Evolutionary conservation across 805 yeast genomes (phyloP).

Genomic region (Ogataea glucozyma): DNA sequence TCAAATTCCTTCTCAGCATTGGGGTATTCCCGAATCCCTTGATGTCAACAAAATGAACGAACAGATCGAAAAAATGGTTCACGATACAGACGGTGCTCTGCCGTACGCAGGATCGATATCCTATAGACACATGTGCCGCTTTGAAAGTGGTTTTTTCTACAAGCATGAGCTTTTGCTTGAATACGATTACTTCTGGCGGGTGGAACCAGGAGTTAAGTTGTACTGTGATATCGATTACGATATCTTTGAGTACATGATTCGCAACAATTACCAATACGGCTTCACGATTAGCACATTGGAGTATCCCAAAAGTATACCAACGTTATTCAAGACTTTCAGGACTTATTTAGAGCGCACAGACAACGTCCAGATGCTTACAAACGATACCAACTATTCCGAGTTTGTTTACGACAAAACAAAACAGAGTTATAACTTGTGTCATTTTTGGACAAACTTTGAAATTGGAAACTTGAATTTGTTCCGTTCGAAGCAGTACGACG

Average conservation of each 20-base stretch:
- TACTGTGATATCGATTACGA: slow-evolving; percentile 79
- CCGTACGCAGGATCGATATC: slow-evolving; percentile 64
- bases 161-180: slow-evolving; percentile 65
- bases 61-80: slow-evolving; percentile 18
- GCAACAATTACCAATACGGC: slow-evolving; percentile 66
- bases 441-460: slow-evolving; percentile 89
- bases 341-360: slow-evolving; percentile 37
- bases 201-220: slow-evolving; percentile 78
- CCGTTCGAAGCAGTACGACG: slow-evolving; percentile 64
- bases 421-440: slow-evolving; percentile 69
- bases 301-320: slow-evolving; percentile 62
- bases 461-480: slow-evolving; percentile 71
- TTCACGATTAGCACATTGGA: slow-evolving; percentile 76
- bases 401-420: slow-evolving; percentile 65
- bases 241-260: slow-evolving; percentile 71
- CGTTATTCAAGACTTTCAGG: slow-evolving; percentile 44
- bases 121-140: slow-evolving; percentile 87
- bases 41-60: slow-evolving; percentile 21
- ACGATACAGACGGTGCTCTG: slow-evolving; percentile 40
- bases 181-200: slow-evolving; percentile 89
- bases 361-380: slow-evolving; percentile 40
- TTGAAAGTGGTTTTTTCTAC: slow-evolving; percentile 82
- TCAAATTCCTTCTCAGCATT: slow-evolving; percentile 55
- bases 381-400: slow-evolving; percentile 44
- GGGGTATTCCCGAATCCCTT: slow-evolving; percentile 61